These are phyloP conservation scores for Lipomyces kockii DNA, from an alignment of 805 yeast species.

Conservation along the genomic window DNA sequence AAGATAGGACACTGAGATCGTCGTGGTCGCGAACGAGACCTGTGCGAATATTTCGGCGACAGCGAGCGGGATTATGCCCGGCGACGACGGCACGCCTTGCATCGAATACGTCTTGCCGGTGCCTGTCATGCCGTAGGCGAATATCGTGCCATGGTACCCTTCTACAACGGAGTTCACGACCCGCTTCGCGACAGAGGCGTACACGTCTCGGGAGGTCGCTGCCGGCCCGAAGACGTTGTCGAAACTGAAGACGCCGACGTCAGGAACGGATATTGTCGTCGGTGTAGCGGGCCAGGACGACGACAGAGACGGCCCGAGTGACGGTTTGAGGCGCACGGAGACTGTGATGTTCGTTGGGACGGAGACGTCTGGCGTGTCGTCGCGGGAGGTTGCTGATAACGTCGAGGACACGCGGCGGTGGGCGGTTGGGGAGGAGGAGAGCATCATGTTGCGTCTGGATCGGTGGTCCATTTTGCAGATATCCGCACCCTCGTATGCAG, in stretches of 20 bases:
- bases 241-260: constrained; percentile 69
- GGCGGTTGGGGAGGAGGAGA: neutral
- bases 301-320: neutral
- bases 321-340: constrained; percentile 30
- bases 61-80: constrained; percentile 75
- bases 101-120: constrained; percentile 88
- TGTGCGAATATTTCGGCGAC: constrained; percentile 62
- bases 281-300: constrained; percentile 24
- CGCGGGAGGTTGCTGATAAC: neutral
- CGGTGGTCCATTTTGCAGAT: neutral
- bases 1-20: constrained; percentile 69
- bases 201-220: constrained; percentile 55
- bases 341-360: constrained; percentile 29
- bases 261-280: constrained; percentile 46
- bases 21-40: constrained; percentile 44
- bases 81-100: constrained; percentile 68
- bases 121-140: constrained; percentile 95
- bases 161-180: constrained; percentile 61
- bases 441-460: constrained; percentile 1
- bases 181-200: constrained; percentile 57
- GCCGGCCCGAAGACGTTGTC: constrained; percentile 73
- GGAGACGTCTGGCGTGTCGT: neutral
- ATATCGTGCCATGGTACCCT: constrained; percentile 75
- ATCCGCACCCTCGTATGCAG: neutral
- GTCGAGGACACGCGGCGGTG: constrained; percentile 11